phyloP scores from a whole-genome alignment of 2,329 filamentous ascomycete species.

The Truncatella angustata region DNA sequence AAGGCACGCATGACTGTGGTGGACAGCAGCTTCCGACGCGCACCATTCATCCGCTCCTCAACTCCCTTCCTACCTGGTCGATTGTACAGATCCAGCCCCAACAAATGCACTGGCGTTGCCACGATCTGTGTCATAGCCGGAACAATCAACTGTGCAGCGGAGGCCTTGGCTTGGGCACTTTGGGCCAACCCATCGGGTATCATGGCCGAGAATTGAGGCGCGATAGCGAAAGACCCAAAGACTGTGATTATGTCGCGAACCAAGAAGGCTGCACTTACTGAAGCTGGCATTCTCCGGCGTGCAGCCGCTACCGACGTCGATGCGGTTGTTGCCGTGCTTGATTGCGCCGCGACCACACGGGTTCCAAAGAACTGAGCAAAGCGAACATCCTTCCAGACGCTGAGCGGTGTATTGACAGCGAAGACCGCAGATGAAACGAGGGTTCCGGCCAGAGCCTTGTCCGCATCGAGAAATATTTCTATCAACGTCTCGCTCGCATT shows the following conservation, averaged over 20 bases:
- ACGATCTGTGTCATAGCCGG: constrained; percentile 28
- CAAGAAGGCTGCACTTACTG: constrained; percentile 24
- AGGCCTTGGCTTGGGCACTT: constrained; percentile 23
- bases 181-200: constrained; percentile 24
- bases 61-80: constrained; percentile 13
- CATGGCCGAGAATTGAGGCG: constrained; percentile 21
- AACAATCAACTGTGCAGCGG: constrained; percentile 27
- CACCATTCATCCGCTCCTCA: constrained; percentile 18
- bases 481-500: constrained; percentile 26
- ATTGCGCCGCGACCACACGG: neutral
- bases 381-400: constrained; percentile 29
- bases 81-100: constrained; percentile 22
- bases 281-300: constrained; percentile 17
- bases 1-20: constrained; percentile 26
- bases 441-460: constrained; percentile 19
- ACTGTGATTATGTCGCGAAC: constrained; percentile 29
- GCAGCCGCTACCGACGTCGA: constrained; percentile 8
- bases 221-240: constrained; percentile 30
- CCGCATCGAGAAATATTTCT: constrained; percentile 21
- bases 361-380: constrained; percentile 28
- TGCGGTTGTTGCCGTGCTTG: neutral
- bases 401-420: constrained; percentile 29
- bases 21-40: constrained; percentile 21
- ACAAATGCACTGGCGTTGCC: constrained; percentile 28
- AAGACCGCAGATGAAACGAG: constrained; percentile 23